A percentile compares a stretch with the other conserved stretches of the same genome.
These are phyloP conservation scores for Daldinia vernicosa DNA, from an alignment of 495 filamentous ascomycete genomes.

Conservation along the genomic window DNA sequence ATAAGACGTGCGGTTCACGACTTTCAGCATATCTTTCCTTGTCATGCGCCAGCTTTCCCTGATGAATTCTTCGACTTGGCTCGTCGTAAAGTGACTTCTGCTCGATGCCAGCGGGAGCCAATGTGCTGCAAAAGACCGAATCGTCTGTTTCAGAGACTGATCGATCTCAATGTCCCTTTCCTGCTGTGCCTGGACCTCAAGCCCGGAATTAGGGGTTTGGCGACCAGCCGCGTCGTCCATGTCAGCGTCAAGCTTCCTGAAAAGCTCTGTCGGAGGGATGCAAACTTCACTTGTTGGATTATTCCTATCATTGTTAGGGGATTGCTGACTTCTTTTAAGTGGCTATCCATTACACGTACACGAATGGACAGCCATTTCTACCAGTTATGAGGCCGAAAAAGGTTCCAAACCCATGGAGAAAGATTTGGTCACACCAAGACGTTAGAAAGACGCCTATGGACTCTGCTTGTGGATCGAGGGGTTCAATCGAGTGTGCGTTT, in stretches of 20 bases:
- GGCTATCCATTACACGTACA: not conserved
- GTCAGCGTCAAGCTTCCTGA: not conserved
- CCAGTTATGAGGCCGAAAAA: not conserved
- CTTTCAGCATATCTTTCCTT: not conserved
- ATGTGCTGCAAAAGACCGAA: not conserved
- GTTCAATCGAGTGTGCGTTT: not conserved
- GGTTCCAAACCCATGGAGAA: not conserved
- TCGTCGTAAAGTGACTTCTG: not conserved
- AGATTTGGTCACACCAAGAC: not conserved
- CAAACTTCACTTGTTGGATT: not conserved
- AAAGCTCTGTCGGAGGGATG: not conserved
- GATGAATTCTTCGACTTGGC: not conserved
- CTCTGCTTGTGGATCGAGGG: too few relatives aligned
- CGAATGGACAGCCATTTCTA: not conserved
- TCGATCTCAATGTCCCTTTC: not conserved
- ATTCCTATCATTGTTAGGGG: not conserved
- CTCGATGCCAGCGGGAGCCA: not conserved
- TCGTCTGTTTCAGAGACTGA: not conserved
- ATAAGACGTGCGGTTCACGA: not conserved
- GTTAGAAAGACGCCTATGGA: not conserved
- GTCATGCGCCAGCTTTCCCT: not conserved
- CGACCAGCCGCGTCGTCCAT: not conserved
- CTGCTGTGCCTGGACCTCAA: not conserved
- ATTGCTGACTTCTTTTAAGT: not conserved
- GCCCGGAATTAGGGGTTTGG: not conserved